Evolutionary conservation across 306 rosid genomes (phyloP).

Genomic region (Canavalia gladiata): DNA sequence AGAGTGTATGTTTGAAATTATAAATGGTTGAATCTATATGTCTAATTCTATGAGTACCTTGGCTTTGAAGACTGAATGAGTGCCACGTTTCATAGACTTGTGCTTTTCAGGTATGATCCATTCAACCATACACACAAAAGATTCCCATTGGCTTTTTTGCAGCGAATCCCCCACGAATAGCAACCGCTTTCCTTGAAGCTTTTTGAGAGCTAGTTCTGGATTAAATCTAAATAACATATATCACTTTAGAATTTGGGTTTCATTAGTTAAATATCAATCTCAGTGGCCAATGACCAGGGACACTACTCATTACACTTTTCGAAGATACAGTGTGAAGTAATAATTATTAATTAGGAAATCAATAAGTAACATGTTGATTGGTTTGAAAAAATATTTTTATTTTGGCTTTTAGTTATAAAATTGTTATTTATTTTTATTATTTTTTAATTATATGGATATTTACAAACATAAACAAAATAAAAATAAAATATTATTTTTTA

Average conservation of each 20-base stretch:
- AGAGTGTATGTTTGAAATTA: background rate
- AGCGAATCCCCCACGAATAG: slow-evolving; percentile 88
- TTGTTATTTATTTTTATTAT: too few relatives aligned
- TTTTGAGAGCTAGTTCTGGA: slow-evolving; percentile 69
- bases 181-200: slow-evolving; percentile 71
- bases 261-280: background rate
- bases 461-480: too few relatives aligned
- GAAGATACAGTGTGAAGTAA: too few relatives aligned
- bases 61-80: slow-evolving; percentile 72
- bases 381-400: too few relatives aligned
- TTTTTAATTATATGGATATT: too few relatives aligned
- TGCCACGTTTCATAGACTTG: slow-evolving; percentile 62
- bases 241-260: background rate
- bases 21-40: background rate
- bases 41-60: slow-evolving; percentile 55
- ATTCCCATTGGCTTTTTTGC: slow-evolving; percentile 90
- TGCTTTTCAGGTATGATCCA: slow-evolving; percentile 71
- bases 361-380: too few relatives aligned
- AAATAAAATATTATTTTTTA: too few relatives aligned
- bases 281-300: background rate
- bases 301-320: too few relatives aligned
- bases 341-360: too few relatives aligned
- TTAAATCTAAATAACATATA: slow-evolving; percentile 57
- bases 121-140: slow-evolving; percentile 83
- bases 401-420: too few relatives aligned